Percentiles rank a stretch among this genome's conserved stretches.
Conservation (phyloP, 495 filamentous ascomycete species). For the Cairneyella variabilis region DNA sequence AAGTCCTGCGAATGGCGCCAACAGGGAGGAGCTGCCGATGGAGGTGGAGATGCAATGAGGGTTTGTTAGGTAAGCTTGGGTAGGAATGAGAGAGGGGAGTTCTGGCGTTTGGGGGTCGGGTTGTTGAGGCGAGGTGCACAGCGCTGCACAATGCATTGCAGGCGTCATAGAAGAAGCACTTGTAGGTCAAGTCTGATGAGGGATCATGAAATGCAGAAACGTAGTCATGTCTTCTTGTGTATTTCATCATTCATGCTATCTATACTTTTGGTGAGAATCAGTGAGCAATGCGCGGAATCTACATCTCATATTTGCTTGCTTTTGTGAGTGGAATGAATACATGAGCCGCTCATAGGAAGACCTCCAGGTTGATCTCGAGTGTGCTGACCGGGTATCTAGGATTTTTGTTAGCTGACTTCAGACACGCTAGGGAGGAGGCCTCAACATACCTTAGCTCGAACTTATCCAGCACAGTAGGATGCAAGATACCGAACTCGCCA, state of each 20-base stretch:
- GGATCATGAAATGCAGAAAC: too few species aligned
- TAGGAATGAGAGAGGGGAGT: too few species aligned
- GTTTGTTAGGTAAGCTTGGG: background rate
- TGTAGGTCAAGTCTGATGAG: background rate
- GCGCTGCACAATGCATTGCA: conserved; percentile 18
- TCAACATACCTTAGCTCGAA: conserved; percentile 75
- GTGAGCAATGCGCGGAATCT: background rate
- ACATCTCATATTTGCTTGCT: background rate
- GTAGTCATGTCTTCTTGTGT: background rate
- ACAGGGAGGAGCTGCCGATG: conserved; percentile 6
- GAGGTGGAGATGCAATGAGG: conserved; percentile 28
- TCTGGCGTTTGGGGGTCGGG: conserved; percentile 13
- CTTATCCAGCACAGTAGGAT: conserved; percentile 87
- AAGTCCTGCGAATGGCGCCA: conserved; percentile 9
- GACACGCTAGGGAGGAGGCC: background rate
- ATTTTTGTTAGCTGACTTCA: conserved; percentile 22
- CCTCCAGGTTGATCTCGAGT: conserved; percentile 93
- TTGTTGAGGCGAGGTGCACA: too few species aligned
- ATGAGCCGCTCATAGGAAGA: conserved; percentile 64
- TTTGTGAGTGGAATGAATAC: background rate
- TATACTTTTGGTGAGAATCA: conserved; percentile 21
- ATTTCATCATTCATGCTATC: conserved; percentile 21
- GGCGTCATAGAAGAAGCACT: conserved; percentile 8
- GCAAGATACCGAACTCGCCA: conserved; percentile 88
- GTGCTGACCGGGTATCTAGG: conserved; percentile 85